Conservation (phyloP, 148 eudicot species). For the Polygonum aviculare region DNA sequence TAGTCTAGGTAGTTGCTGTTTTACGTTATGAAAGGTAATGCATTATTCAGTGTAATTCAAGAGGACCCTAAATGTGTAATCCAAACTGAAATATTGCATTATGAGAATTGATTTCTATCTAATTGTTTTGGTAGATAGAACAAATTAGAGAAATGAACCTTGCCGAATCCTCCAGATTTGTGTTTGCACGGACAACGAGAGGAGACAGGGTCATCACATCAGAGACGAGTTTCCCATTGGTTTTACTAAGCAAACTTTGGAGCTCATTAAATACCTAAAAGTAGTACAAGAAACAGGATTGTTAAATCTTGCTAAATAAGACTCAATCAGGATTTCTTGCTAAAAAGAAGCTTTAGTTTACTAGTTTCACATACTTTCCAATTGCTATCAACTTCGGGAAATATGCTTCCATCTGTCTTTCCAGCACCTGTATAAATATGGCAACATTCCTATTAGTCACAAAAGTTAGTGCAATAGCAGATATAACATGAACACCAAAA, state of each 20-base stretch:
- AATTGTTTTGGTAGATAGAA: background rate
- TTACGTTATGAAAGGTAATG: too few relatives aligned
- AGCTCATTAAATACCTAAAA: constrained; percentile 81
- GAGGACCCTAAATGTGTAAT: too few relatives aligned
- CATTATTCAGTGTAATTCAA: too few relatives aligned
- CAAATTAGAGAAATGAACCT: constrained; percentile 29
- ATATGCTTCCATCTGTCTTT: constrained; percentile 60
- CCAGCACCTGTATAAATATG: constrained; percentile 40
- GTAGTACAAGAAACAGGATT: constrained; percentile 2
- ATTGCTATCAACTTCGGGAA: constrained; percentile 84
- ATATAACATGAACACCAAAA: background rate
- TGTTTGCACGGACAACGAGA: constrained; percentile 61
- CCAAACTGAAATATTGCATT: too few relatives aligned
- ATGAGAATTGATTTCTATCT: too few relatives aligned
- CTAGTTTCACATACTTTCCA: constrained; percentile 64
- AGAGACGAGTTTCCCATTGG: constrained; percentile 69
- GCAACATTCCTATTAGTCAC: background rate
- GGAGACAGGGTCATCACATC: constrained; percentile 94
- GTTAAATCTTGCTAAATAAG: background rate
- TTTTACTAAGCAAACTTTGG: constrained; percentile 71
- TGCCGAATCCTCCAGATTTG: constrained; percentile 96
- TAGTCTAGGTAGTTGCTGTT: too few relatives aligned
- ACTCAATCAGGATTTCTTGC: background rate
- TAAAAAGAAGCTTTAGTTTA: background rate
- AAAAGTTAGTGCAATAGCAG: background rate